Evolutionary conservation across 805 yeast species (phyloP).

Genomic region (Ogataea sp.): DNA sequence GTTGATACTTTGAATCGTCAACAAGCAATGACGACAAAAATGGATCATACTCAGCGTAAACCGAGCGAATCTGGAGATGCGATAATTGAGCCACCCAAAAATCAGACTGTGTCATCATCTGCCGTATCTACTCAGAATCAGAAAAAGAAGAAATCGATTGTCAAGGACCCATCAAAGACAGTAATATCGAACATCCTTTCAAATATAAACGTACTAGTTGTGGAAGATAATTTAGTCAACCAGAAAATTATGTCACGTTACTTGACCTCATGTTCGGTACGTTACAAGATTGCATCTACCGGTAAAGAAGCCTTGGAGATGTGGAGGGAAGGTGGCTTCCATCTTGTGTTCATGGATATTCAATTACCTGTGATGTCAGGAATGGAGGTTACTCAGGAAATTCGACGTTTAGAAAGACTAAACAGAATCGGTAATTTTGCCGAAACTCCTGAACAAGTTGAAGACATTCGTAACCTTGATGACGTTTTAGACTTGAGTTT

Average conservation of each 20-base stretch:
- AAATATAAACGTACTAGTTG: conserved; percentile 82
- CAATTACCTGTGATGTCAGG: conserved; percentile 96
- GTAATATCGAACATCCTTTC: conserved; percentile 67
- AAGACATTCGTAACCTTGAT: conserved; percentile 21
- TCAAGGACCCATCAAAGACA: conserved; percentile 15
- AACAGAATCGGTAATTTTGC: conserved; percentile 66
- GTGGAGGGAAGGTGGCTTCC: conserved; percentile 94
- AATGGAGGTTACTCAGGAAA: conserved; percentile 88
- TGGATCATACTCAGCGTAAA: not conserved
- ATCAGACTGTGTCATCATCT: not conserved
- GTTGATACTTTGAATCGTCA: not conserved
- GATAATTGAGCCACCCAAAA: not conserved
- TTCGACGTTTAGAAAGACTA: conserved; percentile 71
- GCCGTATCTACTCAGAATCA: too few relatives aligned
- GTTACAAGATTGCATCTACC: conserved; percentile 79
- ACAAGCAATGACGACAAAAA: not conserved
- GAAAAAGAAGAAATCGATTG: not conserved
- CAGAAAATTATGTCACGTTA: conserved; percentile 88
- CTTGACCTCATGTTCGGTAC: conserved; percentile 75
- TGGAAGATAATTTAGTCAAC: conserved; percentile 93
- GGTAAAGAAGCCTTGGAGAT: conserved; percentile 93
- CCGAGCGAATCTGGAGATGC: not conserved
- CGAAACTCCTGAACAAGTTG: conserved; percentile 8
- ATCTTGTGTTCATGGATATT: conserved; percentile 92
- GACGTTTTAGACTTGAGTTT: conserved; percentile 51